phyloP scores from a whole-genome alignment of 1,284 basidiomycete species.

The Ustilago crameri region DNA sequence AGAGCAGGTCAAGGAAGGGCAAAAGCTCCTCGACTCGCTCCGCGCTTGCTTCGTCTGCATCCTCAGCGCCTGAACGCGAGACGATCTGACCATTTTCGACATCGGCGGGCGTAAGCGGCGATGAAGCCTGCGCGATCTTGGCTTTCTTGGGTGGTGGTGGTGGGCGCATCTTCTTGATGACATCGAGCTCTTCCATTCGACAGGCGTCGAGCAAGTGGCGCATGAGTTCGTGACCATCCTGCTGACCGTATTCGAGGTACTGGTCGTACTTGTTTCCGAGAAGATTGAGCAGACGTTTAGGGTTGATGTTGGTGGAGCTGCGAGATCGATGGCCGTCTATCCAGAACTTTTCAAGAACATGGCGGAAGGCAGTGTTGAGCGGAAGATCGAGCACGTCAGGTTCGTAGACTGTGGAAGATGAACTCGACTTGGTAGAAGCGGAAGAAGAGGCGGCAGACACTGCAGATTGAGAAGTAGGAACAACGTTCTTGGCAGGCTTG shows the following conservation, averaged over 20 bases:
- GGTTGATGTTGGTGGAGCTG: slow-evolving; percentile 59
- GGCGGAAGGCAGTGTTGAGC: slow-evolving; percentile 57
- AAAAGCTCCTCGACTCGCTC: slow-evolving; percentile 71
- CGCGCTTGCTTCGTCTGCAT: neutral
- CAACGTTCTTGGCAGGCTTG: slow-evolving; percentile 19
- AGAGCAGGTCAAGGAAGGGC: slow-evolving; percentile 87
- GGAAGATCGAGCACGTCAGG: slow-evolving; percentile 45
- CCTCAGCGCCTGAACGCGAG: slow-evolving; percentile 1
- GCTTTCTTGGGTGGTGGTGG: slow-evolving; percentile 70
- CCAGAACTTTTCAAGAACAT: slow-evolving; percentile 59
- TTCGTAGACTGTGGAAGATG: slow-evolving; percentile 21
- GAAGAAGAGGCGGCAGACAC: neutral
- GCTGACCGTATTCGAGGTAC: slow-evolving; percentile 84
- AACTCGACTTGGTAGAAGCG: neutral
- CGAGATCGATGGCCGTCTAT: slow-evolving; percentile 26
- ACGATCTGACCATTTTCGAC: slow-evolving; percentile 29
- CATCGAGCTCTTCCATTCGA: slow-evolving; percentile 91
- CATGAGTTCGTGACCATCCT: slow-evolving; percentile 93
- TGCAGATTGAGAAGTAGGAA: slow-evolving; percentile 1
- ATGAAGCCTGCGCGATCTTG: slow-evolving; percentile 32
- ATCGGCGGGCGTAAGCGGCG: slow-evolving; percentile 18
- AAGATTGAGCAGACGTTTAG: slow-evolving; percentile 73
- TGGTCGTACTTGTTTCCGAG: slow-evolving; percentile 89
- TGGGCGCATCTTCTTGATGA: slow-evolving; percentile 81
- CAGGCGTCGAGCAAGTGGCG: slow-evolving; percentile 89